phyloP scores from a whole-genome alignment of 805 yeast genomes.

The Metschnikowia hibisci region DNA sequence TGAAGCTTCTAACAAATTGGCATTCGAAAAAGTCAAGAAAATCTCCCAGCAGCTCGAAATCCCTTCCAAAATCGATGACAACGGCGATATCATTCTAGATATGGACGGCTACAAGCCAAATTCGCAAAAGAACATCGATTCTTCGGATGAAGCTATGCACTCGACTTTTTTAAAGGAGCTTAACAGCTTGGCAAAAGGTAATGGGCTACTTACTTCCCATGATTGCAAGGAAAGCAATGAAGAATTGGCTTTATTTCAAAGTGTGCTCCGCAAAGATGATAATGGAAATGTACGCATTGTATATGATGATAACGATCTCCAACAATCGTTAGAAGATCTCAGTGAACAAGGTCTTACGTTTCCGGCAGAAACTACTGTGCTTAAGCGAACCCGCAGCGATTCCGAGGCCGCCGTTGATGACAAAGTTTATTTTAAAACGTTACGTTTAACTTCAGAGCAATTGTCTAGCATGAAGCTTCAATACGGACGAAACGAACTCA shows the following conservation, averaged over 20 bases:
- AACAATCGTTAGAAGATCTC: conserved; percentile 6
- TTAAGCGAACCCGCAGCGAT: conserved; percentile 2
- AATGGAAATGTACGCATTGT: conserved; percentile 64
- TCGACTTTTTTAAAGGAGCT: conserved; percentile 75
- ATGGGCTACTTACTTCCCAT: conserved; percentile 11
- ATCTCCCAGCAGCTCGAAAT: conserved; percentile 72
- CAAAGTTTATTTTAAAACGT: conserved; percentile 69
- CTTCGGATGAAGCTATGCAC: conserved; percentile 71
- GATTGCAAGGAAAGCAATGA: conserved; percentile 15
- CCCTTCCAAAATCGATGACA: conserved; percentile 81
- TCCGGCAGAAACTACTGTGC: conserved; percentile 6
- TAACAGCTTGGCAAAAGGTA: conserved; percentile 20
- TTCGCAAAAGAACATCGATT: conserved; percentile 63
- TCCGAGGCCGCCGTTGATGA: conserved; percentile 8
- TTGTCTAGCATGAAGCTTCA: conserved; percentile 66
- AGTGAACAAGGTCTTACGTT: conserved; percentile 8
- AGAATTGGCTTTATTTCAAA: conserved; percentile 32
- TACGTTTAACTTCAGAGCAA: conserved; percentile 89
- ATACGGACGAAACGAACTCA: conserved; percentile 74
- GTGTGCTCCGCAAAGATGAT: conserved; percentile 48
- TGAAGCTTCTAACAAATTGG: conserved; percentile 21
- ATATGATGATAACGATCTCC: conserved; percentile 19
- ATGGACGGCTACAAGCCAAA: conserved; percentile 95
- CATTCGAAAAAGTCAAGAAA: conserved; percentile 56
- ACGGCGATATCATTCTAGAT: conserved; percentile 87